These are phyloP conservation scores for Phytopythium boreale DNA, from an alignment of 352 stramenopile species.

Conservation along the genomic window DNA sequence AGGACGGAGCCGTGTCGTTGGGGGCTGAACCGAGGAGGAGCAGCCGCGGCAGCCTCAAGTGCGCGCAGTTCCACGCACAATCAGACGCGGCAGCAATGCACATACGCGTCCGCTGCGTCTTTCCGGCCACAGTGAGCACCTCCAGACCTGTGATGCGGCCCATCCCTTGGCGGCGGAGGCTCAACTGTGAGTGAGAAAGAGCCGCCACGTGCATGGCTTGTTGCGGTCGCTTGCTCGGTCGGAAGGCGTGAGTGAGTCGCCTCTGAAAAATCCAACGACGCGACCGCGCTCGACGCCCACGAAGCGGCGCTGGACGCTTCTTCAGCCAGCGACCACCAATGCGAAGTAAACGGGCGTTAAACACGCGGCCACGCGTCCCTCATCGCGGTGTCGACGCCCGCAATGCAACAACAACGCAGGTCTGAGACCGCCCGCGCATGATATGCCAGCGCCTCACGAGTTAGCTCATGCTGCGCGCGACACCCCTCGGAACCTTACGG, in stretches of 20 bases:
- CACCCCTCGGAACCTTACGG: not conserved
- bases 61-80: not conserved
- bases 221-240: not conserved
- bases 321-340: conserved; percentile 3
- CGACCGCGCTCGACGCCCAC: not conserved
- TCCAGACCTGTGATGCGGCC: not conserved
- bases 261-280: not conserved
- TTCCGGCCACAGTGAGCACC: not conserved
- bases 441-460: not conserved
- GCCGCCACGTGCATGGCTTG: not conserved
- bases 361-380: not conserved
- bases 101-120: not conserved
- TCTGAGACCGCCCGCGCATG: not conserved
- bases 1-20: not conserved
- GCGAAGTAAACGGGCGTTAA: not conserved
- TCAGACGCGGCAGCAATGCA: not conserved
- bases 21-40: not conserved
- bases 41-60: not conserved
- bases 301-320: not conserved
- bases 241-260: not conserved
- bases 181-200: conserved; percentile 5
- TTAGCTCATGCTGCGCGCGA: not conserved
- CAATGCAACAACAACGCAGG: not conserved
- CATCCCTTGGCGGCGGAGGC: not conserved
- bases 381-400: too few relatives aligned